phyloP scores from a whole-genome alignment of 140 eudicot genomes.

The Cichorium intybus region DNA sequence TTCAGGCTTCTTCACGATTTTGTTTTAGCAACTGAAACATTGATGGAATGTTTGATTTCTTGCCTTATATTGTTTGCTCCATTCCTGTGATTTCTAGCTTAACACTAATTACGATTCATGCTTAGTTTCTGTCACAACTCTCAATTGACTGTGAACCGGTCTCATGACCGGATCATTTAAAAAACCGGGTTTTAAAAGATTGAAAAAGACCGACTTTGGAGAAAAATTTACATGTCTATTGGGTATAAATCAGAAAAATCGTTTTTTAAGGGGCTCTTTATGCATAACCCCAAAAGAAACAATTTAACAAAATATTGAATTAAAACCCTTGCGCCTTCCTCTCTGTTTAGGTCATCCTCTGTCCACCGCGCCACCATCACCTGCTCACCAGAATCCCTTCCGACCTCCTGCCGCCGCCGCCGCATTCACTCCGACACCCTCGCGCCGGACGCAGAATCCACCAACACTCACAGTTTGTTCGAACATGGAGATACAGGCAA shows the following conservation, averaged over 20 bases:
- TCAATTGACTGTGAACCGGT: no score
- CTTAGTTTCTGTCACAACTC: no score
- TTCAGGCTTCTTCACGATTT: no score
- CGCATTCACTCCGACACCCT: neutral
- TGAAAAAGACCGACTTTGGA: no score
- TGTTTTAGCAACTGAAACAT: no score
- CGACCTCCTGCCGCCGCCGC: neutral
- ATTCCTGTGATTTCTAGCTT: no score
- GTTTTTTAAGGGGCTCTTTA: neutral
- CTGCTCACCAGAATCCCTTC: neutral
- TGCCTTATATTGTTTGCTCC: no score
- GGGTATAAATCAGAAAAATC: neutral
- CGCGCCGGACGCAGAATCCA: neutral
- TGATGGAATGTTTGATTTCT: no score
- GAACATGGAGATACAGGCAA: conserved; percentile 19
- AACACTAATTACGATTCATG: no score
- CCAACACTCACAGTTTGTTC: neutral
- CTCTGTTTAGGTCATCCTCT: neutral
- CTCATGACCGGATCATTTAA: no score
- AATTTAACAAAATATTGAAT: neutral
- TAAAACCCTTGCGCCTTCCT: neutral
- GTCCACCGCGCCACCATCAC: neutral
- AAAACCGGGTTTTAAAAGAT: no score
- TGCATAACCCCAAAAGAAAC: neutral
- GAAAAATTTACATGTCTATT: no score